These are phyloP conservation scores for Geotrichum australiense DNA, from an alignment of 1,139 yeast genomes.

Conservation along the genomic window DNA sequence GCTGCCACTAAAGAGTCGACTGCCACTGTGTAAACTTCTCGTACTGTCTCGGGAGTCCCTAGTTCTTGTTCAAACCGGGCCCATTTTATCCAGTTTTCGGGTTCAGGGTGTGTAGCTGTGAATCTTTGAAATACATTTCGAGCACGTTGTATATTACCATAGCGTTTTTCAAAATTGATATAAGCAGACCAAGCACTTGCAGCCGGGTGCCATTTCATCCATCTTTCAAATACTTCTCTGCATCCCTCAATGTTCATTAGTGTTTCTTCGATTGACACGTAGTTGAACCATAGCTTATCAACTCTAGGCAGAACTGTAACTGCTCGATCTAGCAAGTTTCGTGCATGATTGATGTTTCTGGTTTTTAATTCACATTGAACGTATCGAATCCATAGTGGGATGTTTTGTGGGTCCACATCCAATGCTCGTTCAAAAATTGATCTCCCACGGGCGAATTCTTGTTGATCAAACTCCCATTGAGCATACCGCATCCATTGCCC, in stretches of 20 bases:
- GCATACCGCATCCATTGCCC: conserved; percentile 95
- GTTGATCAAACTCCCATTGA: conserved; percentile 74
- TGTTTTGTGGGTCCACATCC: conserved; percentile 62
- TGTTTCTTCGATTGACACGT: conserved; percentile 73
- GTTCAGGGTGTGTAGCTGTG: conserved; percentile 46
- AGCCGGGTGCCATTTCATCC: conserved; percentile 64
- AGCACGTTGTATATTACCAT: conserved; percentile 51
- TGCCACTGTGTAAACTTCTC: conserved; percentile 64
- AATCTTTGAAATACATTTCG: conserved; percentile 53
- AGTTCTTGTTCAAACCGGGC: conserved; percentile 50
- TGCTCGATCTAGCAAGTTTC: conserved; percentile 77
- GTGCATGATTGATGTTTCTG: conserved; percentile 77
- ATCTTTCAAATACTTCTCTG: conserved; percentile 62
- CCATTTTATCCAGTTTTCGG: conserved; percentile 63
- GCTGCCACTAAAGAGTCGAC: conserved; percentile 45
- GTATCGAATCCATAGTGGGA: conserved; percentile 84
- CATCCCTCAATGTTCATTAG: conserved; percentile 58
- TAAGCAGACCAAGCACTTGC: conserved; percentile 69
- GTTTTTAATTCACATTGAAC: conserved; percentile 68
- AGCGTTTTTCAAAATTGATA: conserved; percentile 62
- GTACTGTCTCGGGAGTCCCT: conserved; percentile 43
- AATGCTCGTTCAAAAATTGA: conserved; percentile 86
- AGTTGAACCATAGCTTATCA: conserved; percentile 78
- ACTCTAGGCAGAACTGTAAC: conserved; percentile 66
- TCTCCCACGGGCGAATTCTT: conserved; percentile 68